phyloP scores from a whole-genome alignment of 2,329 filamentous ascomycete genomes.

The Phaeosphaeriaceae sp. region DNA sequence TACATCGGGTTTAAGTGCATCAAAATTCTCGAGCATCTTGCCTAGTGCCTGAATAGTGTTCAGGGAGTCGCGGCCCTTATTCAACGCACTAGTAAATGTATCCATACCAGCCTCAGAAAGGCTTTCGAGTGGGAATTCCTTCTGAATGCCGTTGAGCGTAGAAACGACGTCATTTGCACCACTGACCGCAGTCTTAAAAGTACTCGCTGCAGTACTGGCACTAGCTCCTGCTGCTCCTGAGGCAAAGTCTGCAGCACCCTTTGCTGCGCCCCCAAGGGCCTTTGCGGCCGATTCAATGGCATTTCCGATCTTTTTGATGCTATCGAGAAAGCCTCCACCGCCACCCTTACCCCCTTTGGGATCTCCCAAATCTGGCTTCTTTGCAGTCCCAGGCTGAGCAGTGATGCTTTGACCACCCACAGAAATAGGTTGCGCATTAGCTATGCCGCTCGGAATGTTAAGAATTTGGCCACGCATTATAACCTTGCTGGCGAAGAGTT shows the following conservation, averaged over 20 bases:
- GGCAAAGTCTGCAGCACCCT: constrained; percentile 8
- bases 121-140: constrained; percentile 9
- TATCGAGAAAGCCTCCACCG: constrained; percentile 9
- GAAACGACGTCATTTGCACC: constrained; percentile 10
- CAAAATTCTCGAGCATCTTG: constrained; percentile 13
- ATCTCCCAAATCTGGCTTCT: constrained; percentile 5
- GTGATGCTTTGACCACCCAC: constrained; percentile 11
- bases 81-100: constrained; percentile 6
- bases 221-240: constrained; percentile 4
- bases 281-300: constrained; percentile 6
- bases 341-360: background rate
- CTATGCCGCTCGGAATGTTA: background rate
- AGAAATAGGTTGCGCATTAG: constrained; percentile 3
- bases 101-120: constrained; percentile 7
- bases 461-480: constrained; percentile 13
- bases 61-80: constrained; percentile 12
- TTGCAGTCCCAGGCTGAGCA: constrained; percentile 11
- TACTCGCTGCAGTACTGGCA: constrained; percentile 1
- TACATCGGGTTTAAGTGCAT: constrained; percentile 5
- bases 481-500: constrained; percentile 11
- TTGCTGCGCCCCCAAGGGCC: constrained; percentile 2
- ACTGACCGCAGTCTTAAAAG: constrained; percentile 9
- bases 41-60: constrained; percentile 19
- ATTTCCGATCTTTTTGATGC: constrained; percentile 4
- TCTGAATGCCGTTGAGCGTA: constrained; percentile 21